Evolutionary conservation across 139 green algal genomes (phyloP).

Genomic region (Coccomyxa sp.): DNA sequence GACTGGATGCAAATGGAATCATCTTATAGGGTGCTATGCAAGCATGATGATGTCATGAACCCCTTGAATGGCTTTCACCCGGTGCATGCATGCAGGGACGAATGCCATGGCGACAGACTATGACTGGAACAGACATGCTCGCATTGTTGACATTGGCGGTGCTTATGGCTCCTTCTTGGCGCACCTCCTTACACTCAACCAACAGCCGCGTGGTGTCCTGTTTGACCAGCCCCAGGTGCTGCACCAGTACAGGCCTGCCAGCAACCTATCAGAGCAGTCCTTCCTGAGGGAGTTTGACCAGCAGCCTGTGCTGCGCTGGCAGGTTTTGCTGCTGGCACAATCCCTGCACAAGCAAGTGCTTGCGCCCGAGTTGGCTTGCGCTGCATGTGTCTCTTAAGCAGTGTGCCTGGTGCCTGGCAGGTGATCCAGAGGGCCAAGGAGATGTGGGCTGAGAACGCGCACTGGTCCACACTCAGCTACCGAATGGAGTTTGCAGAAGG

Average conservation of each 20-base stretch:
- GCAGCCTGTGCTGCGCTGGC: neutral
- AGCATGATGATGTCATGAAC: neutral
- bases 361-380: neutral
- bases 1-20: neutral
- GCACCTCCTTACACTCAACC: neutral
- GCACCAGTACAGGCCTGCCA: too few species aligned
- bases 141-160: constrained; percentile 13
- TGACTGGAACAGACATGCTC: neutral
- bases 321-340: neutral
- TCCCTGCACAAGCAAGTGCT: neutral
- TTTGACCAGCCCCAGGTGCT: constrained; percentile 17
- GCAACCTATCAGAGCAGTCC: neutral
- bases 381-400: neutral
- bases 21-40: neutral
- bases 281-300: neutral
- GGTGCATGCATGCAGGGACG: constrained; percentile 1
- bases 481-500: neutral
- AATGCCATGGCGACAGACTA: constrained; percentile 3
- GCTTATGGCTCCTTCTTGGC: constrained; percentile 9
- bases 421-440: neutral
- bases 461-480: neutral
- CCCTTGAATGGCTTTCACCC: neutral
- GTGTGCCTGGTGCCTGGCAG: neutral
- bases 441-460: neutral
- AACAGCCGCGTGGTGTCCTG: neutral